A percentile compares a stretch with the other conserved stretches of the same genome.
These are phyloP conservation scores for Cutaneotrichosporon sp. DNA, from an alignment of 1,284 basidiomycete genomes.

Conservation along the genomic window DNA sequence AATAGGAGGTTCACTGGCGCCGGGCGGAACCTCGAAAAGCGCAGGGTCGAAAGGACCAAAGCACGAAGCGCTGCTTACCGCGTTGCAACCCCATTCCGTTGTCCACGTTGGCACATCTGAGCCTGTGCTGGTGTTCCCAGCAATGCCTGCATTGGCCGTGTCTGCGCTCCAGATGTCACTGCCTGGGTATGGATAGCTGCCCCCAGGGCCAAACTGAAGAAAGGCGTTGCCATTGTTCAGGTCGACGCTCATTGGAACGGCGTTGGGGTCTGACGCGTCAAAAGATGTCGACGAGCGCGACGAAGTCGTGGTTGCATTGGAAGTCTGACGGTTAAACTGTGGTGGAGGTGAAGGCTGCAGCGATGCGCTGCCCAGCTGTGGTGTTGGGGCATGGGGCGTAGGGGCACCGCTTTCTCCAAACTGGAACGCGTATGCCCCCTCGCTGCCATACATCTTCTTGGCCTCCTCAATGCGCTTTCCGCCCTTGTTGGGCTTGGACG, in stretches of 20 bases:
- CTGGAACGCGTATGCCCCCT: neutral
- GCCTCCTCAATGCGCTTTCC: slow-evolving; percentile 39
- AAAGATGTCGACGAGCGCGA: neutral
- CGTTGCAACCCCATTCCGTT: slow-evolving; percentile 1
- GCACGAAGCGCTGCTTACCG: neutral
- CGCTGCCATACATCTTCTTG: slow-evolving; percentile 28
- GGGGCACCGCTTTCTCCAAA: neutral
- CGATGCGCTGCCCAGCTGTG: too few relatives aligned
- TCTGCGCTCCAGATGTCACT: neutral
- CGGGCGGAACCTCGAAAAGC: neutral
- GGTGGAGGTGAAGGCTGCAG: neutral
- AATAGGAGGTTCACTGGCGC: neutral
- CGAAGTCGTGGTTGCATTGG: neutral
- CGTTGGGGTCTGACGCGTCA: neutral
- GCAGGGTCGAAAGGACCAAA: neutral
- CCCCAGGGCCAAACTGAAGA: neutral
- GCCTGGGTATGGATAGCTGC: neutral
- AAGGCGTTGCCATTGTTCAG: neutral
- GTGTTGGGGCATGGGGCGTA: neutral
- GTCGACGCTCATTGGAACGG: slow-evolving; percentile 1
- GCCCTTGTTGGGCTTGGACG: slow-evolving; percentile 40
- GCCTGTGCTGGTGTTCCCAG: neutral
- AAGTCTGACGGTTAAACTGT: neutral
- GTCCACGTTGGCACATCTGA: neutral
- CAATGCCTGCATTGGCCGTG: too few relatives aligned